Evolutionary conservation across 2,329 filamentous ascomycete species (phyloP).

Genomic region (Monilinia laxa): DNA sequence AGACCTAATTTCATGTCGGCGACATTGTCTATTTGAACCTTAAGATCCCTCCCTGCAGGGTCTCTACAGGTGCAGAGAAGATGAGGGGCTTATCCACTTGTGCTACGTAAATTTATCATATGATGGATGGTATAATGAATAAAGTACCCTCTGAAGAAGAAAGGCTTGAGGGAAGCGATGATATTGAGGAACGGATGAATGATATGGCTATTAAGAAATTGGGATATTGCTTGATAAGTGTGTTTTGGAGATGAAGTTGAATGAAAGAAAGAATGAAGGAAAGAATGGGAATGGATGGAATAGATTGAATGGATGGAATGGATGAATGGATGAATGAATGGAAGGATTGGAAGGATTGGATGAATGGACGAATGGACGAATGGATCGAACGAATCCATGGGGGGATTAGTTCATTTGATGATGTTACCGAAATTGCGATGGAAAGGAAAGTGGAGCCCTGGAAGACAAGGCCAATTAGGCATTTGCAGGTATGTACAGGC

Average conservation of each 20-base stretch:
- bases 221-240: background rate
- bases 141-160: background rate
- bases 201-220: background rate
- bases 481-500: too few relatives aligned
- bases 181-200: background rate
- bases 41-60: conserved; percentile 25
- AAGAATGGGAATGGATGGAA: background rate
- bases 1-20: conserved; percentile 14
- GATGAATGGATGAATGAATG: background rate
- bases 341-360: too few relatives aligned
- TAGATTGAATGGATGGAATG: background rate
- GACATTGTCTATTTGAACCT: conserved; percentile 20
- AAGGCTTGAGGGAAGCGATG: background rate
- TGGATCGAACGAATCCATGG: background rate
- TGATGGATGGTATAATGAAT: background rate
- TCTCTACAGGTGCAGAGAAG: background rate
- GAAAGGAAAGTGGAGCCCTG: background rate
- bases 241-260: background rate
- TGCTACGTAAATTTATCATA: conserved; percentile 2
- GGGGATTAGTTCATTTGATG: too few relatives aligned
- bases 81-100: conserved; percentile 19
- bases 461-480: background rate
- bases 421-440: conserved; percentile 15
- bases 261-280: background rate
- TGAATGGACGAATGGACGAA: background rate